Base-by-base conservation (phyloP, 129 eudicot genomes). In the Flaveria bidentis region DNA sequence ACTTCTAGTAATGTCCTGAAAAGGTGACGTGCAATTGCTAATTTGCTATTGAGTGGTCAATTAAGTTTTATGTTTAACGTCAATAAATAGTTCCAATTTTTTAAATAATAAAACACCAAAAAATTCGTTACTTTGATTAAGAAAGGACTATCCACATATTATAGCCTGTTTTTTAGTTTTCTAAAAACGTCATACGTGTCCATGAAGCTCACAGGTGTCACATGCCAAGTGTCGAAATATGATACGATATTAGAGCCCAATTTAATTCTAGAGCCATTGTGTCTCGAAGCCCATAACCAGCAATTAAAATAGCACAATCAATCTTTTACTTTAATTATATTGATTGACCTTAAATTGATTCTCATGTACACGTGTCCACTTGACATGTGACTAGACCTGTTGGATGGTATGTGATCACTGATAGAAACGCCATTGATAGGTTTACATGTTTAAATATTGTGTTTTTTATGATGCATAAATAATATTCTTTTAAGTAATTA, bases 221-320 rank as follows among this genome's bases (percentile, higher is more conserved):
- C 45, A 63, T 23, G 17, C 44, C 68, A 63, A 63, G 64, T 57
- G 64, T 62, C 68, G 3, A 62, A 28, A 62, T 1, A 15, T 5
- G 30, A 63, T 51, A 14, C 74, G 15, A 16, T 26, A 71, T 73
- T 45, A 74, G 46, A 11, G 71, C 49, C 78, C 71, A 71, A 65
- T 47, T 74, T 74, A 74, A 74, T 74, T 60, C 28, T 15, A 18
- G 10, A 61, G 71, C 70, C 45, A 45, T 74, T 71, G 69, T 74
- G 78, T 74, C 71, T 44, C 16, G 9, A 26, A 74, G 78, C 71
- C 78, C 78, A 74, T 74, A 74, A 42, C 41, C 7, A 14, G 58
- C 41, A 58, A 18, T 49, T 28, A 6, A 5, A 30, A 16, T 23
- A 42, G 71, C 71, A 71, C 79, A 75, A 75, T 75, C 49, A 46